Conservation (phyloP, 176 grass and related monocot species). For the Panicum miliaceum region DNA sequence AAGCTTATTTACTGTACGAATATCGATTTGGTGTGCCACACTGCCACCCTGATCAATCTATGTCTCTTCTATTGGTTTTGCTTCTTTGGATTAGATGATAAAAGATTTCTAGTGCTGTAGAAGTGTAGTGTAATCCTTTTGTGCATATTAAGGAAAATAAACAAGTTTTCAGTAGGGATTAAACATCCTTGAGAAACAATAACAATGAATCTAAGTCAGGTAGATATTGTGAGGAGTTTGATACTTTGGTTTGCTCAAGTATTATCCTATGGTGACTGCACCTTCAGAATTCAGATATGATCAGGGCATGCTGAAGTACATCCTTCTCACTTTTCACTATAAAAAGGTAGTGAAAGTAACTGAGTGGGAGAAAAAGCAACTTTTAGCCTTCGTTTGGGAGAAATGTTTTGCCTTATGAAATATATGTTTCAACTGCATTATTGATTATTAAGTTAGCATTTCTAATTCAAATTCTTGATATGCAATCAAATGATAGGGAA, state of each 20-base stretch:
- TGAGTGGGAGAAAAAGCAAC: neutral
- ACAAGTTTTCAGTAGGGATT: conserved; percentile 1
- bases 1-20: conserved; percentile 21
- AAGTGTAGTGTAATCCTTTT: neutral
- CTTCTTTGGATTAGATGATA: neutral
- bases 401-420: conserved; percentile 17
- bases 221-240: neutral
- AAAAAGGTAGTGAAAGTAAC: conserved; percentile 1
- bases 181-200: neutral
- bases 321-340: neutral
- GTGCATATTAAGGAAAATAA: conserved; percentile 1
- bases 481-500: neutral
- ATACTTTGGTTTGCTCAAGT: neutral
- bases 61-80: neutral
- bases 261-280: neutral
- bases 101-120: neutral
- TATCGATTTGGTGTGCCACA: neutral
- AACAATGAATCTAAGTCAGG: neutral
- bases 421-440: neutral
- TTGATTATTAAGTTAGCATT: neutral
- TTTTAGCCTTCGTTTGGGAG: neutral
- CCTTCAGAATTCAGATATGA: neutral
- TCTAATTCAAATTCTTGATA: neutral
- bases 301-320: neutral
- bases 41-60: neutral